Base-by-base conservation (phyloP, 2,329 filamentous ascomycete species). In the Exophiala bonariae region DNA sequence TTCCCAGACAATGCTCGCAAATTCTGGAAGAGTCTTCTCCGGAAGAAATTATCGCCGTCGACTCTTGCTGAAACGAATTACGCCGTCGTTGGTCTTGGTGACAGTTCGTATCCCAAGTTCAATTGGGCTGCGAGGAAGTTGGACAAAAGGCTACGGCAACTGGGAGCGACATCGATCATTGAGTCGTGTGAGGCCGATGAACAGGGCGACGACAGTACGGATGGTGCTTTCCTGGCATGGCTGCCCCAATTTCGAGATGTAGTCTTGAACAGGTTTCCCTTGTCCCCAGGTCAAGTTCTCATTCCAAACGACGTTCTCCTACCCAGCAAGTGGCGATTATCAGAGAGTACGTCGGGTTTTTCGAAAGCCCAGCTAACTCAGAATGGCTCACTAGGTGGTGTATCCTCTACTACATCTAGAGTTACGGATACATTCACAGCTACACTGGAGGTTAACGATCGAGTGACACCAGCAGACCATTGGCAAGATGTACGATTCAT, bases 61-160 rank as follows among this genome's bases (percentile, higher is more conserved):
- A 91, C 85, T 59, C 73, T 99, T 31, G 64, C 73, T 30, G 76
- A 78, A 26, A 72, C 95, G 52, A 77, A 74, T 1, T 97, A 95
- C 68, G 85, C 88, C 3, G 87, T 85, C 0, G 96, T 97, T 73
- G 93, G 93, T 1, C 77, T 97, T 1, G 93, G 93, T 1, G 93
- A 99, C 67, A 96, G 87, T 62, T 95, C 91, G 1, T 99, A 99
- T 75, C 79, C 86, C 46, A 92, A 95, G 85, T 96, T 89, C 69
- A 99, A 99, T 70, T 96, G 89, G 82, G 90, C 92, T 14, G 87
- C 87, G 36, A 81, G 90, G 40, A 95, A 96, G 68, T 75, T 99
- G 36, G 83, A 90, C 60, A 92, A 90, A 59, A 82, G 93, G 13
- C 74, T 99, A 26, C 67, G 85, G 30, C 90, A 96, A 64, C 79